These are phyloP conservation scores for Juglanconis sp. DNA, from an alignment of 2,329 filamentous ascomycete genomes.

Conservation along the genomic window DNA sequence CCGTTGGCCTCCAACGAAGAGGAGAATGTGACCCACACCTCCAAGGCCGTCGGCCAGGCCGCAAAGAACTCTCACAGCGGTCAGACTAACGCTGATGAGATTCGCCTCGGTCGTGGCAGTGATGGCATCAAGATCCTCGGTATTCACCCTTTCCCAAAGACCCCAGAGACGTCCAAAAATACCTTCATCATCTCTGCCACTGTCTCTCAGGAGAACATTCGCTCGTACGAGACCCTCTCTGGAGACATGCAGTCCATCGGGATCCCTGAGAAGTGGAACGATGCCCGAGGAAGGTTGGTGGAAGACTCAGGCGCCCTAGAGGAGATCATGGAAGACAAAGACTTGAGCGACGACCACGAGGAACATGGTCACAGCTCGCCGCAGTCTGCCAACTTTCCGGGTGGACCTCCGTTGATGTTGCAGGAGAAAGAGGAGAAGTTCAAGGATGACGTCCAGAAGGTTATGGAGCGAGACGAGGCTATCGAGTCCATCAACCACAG, in stretches of 20 bases:
- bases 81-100: neutral
- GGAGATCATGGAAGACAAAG: neutral
- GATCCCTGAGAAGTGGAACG: neutral
- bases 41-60: neutral
- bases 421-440: neutral
- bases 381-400: neutral
- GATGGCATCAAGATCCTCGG: slow-evolving; percentile 11
- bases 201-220: neutral
- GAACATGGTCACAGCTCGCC: neutral
- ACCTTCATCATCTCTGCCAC: slow-evolving; percentile 15
- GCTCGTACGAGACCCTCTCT: neutral
- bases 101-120: neutral
- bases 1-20: neutral
- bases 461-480: slow-evolving; percentile 5
- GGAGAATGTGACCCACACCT: neutral
- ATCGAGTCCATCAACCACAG: slow-evolving; percentile 6
- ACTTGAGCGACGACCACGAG: neutral
- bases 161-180: slow-evolving; percentile 1
- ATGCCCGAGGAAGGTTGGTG: neutral
- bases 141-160: slow-evolving; percentile 7
- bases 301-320: neutral
- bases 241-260: neutral
- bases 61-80: neutral
- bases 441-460: neutral
- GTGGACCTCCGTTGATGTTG: neutral